Base-by-base conservation (phyloP, 495 filamentous ascomycete genomes). In the Podospora pseudopauciseta region DNA sequence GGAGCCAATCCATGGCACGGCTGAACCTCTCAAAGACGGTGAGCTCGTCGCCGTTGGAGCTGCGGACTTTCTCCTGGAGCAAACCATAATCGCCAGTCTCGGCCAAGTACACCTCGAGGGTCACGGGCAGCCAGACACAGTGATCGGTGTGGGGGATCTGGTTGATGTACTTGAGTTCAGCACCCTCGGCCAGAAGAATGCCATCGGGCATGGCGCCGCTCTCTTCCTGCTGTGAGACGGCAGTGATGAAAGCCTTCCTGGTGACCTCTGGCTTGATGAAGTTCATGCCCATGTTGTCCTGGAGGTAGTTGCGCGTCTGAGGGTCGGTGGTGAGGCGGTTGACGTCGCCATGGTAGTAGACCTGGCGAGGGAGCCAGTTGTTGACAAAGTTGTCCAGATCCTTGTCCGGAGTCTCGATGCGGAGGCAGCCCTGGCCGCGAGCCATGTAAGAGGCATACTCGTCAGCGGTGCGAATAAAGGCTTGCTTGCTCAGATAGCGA, bases 281-380 rank as follows among this genome's bases (percentile, higher is more conserved):
- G 68, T 81, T 82, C 85, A 86, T 86, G 67, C 85, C 85, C 85
- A 86, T 86, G 73, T 85, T 86, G 77, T 86, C 85, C 67, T 86
- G 85, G 26, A 86, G 71, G 72, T 86, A 86, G 72, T 86, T 86
- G 26, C 85, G 81, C 19, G 85, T 86, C 72, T 86, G 85, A 53
- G 85, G 85, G 68, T 86, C 85, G 0, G 85, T 86, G 39, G 84
- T 86, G 63, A 86, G 70, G n/a, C 85, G 83, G 72, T 86, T 86
- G 64, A 85, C 82, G 64, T 85, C 83, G 67, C 85, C 85, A 68
- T 86, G 85, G 72, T 86, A 86, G 77, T 81, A 86, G 34, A 82
- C 81, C 68, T 86, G 85, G 9, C 85, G 83, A 20, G 85, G 81
- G 28, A 86, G 77, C 85, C 85, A 86, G 74, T 86, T 80, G 75